phyloP scores from a whole-genome alignment of 139 green algal genomes.

The Coccomyxa sp. region DNA sequence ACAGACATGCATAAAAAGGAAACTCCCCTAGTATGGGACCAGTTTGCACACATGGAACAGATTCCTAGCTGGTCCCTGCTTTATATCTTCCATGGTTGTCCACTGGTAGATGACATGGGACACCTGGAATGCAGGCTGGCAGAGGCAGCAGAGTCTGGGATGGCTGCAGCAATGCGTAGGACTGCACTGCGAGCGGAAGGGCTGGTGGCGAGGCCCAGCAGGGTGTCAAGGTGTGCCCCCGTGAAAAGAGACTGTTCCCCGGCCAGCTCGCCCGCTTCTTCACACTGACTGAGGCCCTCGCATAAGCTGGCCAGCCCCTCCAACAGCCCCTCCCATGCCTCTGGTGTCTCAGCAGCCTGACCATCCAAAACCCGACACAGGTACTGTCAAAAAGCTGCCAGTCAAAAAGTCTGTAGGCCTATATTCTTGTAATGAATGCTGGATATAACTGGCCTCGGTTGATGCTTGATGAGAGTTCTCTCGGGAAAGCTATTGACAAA shows the following conservation, averaged over 20 bases:
- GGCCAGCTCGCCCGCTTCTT: not conserved
- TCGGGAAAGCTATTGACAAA: not conserved
- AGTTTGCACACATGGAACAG: not conserved
- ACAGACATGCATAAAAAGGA: not conserved
- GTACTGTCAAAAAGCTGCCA: not conserved
- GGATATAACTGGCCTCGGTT: not conserved
- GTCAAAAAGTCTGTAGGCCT: too few relatives aligned
- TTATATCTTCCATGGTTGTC: too few relatives aligned
- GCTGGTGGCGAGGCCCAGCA: not conserved
- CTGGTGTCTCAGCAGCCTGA: constrained; percentile 30
- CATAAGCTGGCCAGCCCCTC: constrained; percentile 29
- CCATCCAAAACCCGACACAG: not conserved
- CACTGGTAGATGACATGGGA: too few relatives aligned
- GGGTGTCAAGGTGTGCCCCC: not conserved
- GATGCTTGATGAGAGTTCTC: not conserved
- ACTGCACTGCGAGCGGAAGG: not conserved
- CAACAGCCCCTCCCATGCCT: constrained; percentile 45
- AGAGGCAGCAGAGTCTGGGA: not conserved
- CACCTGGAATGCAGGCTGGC: not conserved
- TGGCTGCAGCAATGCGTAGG: not conserved
- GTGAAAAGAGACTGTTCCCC: not conserved
- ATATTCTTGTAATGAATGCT: too few relatives aligned
- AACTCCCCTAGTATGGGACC: not conserved
- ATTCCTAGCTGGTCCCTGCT: too few relatives aligned
- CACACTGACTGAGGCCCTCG: not conserved